A percentile compares a stretch with the other conserved stretches of the same genome.
Evolutionary conservation across 345 rosid species (phyloP).

Genomic region (Diplotaxis tenuifolia): DNA sequence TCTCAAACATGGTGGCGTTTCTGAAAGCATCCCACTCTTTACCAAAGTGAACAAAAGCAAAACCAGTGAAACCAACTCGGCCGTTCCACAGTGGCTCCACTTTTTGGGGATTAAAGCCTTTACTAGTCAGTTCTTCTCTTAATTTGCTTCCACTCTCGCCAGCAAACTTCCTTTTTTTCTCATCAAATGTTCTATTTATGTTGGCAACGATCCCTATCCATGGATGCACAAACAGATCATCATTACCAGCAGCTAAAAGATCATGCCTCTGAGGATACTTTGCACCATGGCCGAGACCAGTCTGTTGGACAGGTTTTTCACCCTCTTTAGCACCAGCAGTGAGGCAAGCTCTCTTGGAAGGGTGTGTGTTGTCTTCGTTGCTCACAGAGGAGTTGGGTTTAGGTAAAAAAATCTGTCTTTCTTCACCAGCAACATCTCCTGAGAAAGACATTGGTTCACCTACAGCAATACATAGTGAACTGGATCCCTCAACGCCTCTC

Average conservation of each 20-base stretch:
- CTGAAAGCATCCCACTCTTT: conserved; percentile 65
- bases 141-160: conserved; percentile 65
- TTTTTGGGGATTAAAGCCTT: conserved; percentile 64
- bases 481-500: too few relatives aligned
- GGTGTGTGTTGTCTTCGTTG: not conserved
- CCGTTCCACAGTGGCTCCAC: conserved; percentile 60
- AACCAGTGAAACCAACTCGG: conserved; percentile 53
- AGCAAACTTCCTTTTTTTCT: conserved; percentile 33
- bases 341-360: conserved; percentile 23
- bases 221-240: conserved; percentile 59
- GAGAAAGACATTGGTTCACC: conserved; percentile 18
- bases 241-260: not conserved
- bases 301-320: too few relatives aligned
- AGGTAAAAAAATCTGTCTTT: not conserved
- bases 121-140: conserved; percentile 42
- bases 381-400: not conserved
- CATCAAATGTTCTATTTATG: conserved; percentile 38
- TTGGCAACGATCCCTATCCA: conserved; percentile 74
- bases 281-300: conserved; percentile 8
- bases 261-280: conserved; percentile 16
- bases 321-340: conserved; percentile 11
- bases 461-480: not conserved
- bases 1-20: conserved; percentile 61
- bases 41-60: conserved; percentile 63
- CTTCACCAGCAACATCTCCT: conserved; percentile 8